Evolutionary conservation across 2,329 filamentous ascomycete genomes (phyloP), one percentile per base, ranked within the genome.

Genomic region (Dactylellina haptotyla): DNA sequence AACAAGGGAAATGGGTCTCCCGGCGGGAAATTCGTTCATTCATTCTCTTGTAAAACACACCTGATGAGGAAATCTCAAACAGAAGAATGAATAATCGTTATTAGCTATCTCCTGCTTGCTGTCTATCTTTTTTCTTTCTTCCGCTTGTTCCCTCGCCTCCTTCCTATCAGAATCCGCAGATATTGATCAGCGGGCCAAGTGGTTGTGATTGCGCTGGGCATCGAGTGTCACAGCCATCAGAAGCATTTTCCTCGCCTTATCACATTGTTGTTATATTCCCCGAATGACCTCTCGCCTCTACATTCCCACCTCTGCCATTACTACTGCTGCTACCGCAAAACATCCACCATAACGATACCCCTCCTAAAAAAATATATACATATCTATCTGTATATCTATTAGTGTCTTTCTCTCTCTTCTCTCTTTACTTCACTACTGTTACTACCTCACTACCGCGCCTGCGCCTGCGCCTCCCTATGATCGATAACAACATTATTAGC

Each of bases 401-500:
- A 37, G 8, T 8, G 5, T 45, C 18, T 45, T 8, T 45, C 18
- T 45, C 18, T 45, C 18, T 6, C 41, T 16, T 45, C n/a, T 45
- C 10, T 16, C 41, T n/a, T 20, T 50, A 20, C 50, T n/a, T 39
- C 37, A n/a, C 20, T 28, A 30, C 50, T 34, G 6, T 14, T 34
- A 34, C 32, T 6, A 20, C 10, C 6, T 5, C 50, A 20, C 23
- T n/a, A 43, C 56, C 48, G 56, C 56, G 56, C 56, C 56, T 20
- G 3, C 18, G n/a, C 46, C 45, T 58, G 62, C 51, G 26, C 48
- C 37, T 66, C 54, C 69, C 43, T 64, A 73, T 73, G 69, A 64
- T 61, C 56, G 28, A 66, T 63, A 26, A 62, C 16, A 73, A 16
- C 32, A 45, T 58, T 45, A 43, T 14, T 64, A 37, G 23, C 50